Evolutionary conservation across 345 rosid species (phyloP), one percentile per base, ranked within the genome.

Genomic region (Dipteronia sinensis): DNA sequence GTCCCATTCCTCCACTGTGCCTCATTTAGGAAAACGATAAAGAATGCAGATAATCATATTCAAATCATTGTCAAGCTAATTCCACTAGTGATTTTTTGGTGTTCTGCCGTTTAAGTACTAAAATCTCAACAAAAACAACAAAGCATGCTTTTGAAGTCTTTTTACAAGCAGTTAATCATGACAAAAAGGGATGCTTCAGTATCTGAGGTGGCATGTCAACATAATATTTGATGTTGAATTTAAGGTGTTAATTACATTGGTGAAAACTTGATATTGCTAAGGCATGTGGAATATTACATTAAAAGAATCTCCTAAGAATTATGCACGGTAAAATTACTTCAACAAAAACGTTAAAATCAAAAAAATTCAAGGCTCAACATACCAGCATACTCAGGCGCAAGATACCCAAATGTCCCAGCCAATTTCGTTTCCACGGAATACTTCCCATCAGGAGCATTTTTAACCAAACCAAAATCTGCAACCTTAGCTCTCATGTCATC

Each of bases 351-450:
- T 56, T 47, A 46, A 23, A 65, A n/a, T 12, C 12, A 20, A 10
- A 63, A 63, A 72, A 67, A 44, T 70, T n/a, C 15, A 68, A 74
- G 16, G 49, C 67, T 76, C 10, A 64, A 75, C 92, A 64, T 83
- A 93, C 98, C 94, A 49, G 98, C 98, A 78, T 95, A 95, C 77
- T 95, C 98, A 19, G 98, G 98, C 8, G 98, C 98, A 72, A 95
- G 94, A 84, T 95, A 95, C 65, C 98, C 98, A 70, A 95, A 95
- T 19, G 98, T 95, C 74, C 98, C 98, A 12, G 98, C 98, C 85
- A 95, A 84, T 73, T 90, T 85, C n/a, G 98, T 95, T 82, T 91
- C 97, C 38, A 93, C 84, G 6, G 98, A 95, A 84, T 89, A 86
- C 69, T 93, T 93, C 31, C 95, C 98, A 59, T 91, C 98, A 0